Evolutionary conservation across 2,329 filamentous ascomycete species (phyloP), one percentile per base, ranked within the genome.

Genomic region (Ascocoryne sarcoides): DNA sequence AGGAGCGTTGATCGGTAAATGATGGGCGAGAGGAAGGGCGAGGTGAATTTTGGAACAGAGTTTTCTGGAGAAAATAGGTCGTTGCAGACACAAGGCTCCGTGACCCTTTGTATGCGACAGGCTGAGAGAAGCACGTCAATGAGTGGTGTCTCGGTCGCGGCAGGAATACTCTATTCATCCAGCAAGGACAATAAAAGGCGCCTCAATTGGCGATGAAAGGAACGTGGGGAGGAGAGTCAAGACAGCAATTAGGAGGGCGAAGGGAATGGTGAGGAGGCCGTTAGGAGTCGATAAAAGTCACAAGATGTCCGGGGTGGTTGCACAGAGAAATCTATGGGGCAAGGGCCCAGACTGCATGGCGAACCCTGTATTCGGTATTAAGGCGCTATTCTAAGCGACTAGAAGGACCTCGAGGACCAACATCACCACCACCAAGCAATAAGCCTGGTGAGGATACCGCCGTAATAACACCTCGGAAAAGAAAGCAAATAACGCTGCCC

Each of bases 91-190:
- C 40, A 47, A 47, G 32, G 42, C 39, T 46, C 29, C 23, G 26
- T 32, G 35, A 37, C 19, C 16, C 38, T 36, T 33, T 43, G 34
- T 20, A 49, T 48, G 51, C 44, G 46, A 49, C 45, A 31, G 49
- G 39, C 41, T 39, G 36, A 41, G 48, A 51, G 45, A 53, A 54
- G 54, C 50, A 53, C 48, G 52, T 54, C 48, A 52, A 51, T 46
- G 56, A 59, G 49, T 54, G 49, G 45, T 50, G 48, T 53, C 52
- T 54, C 51, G 51, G 45, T 46, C 51, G 49, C 45, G 47, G 46
- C 49, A 32, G 39, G 36, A 52, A 40, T 37, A 48, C 50, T 52
- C 49, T 58, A 53, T 45, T 54, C 56, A 60, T 60, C 39, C 55
- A 58, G 52, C 50, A 50, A 41, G 37, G 37, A 44, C 14, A 30